Evolutionary conservation across 2,329 filamentous ascomycete genomes (phyloP), one percentile per base, ranked within the genome.

Genomic region (Fusarium caatingaense): DNA sequence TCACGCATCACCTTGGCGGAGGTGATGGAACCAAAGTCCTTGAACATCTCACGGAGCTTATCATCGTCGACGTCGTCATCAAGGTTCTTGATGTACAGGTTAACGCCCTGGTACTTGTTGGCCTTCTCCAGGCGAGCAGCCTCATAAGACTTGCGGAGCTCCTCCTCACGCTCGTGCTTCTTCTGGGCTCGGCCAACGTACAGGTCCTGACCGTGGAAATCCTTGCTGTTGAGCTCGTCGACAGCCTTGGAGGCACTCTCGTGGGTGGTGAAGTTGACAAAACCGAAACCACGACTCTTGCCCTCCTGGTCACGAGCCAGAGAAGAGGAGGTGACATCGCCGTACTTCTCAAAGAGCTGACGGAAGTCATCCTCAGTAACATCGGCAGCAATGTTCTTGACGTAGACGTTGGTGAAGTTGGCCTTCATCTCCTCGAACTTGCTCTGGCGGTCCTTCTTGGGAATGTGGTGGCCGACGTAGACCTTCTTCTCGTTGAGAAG

Each of bases 361-460:
- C 94, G 93, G 90, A 99, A 98, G 80, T 98, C 92, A 11, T 98
- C 94, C 68, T 99, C 96, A 64, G 89, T 92, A 71, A 91, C 93
- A 50, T 98, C 95, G 37, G 85, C 78, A 77, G 91, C 89, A 76
- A 99, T 92, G 86, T 99, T 99, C 91, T 99, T 99, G 86, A 99
- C 93, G 85, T 99, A 99, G 83, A 99, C 91, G 83, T 99, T 99
- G 87, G 96, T 99, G 89, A 97, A 99, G 88, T 99, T 99, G 83
- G 96, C 96, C 91, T 99, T 99, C 95, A 99, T 99, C 88, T 99
- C 96, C 87, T 99, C 96, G 77, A 98, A 98, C 87, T 99, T 99
- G 93, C 93, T 97, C 89, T 98, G 96, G 78, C 96, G 95, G 80
- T 99, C 96, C 89, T 98, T 98, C 92, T 98, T 98, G 82, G 96